Percentiles rank a stretch among this genome's conserved stretches.
Conservation (phyloP, 441 rosid genomes). For the Biscutella laevigata region DNA sequence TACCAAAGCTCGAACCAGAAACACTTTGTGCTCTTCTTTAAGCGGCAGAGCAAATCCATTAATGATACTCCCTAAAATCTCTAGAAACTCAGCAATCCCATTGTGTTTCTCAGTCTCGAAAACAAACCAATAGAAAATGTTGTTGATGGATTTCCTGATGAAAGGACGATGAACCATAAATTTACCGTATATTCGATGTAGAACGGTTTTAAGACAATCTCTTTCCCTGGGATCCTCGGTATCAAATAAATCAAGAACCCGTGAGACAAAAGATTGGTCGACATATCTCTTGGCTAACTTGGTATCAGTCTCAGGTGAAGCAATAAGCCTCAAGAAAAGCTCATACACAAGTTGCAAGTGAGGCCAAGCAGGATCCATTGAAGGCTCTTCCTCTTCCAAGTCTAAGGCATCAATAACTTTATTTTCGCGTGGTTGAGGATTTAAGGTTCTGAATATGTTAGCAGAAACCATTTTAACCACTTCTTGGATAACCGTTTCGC, state of each 20-base stretch:
- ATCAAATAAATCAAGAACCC: slow-evolving; percentile 58
- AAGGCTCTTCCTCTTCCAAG: slow-evolving; percentile 66
- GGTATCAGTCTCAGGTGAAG: slow-evolving; percentile 65
- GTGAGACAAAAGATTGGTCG: slow-evolving; percentile 51
- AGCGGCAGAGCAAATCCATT: slow-evolving; percentile 68
- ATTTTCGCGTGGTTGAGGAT: slow-evolving; percentile 57
- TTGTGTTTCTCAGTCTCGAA: slow-evolving; percentile 63
- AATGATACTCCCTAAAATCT: slow-evolving; percentile 64
- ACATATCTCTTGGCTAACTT: slow-evolving; percentile 54
- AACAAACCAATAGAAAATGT: slow-evolving; percentile 52
- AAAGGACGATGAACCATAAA: slow-evolving; percentile 72
- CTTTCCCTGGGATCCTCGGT: slow-evolving; percentile 76
- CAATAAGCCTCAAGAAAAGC: slow-evolving; percentile 56
- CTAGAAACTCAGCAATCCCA: slow-evolving; percentile 65
- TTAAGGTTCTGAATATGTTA: slow-evolving; percentile 50
- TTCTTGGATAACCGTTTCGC: slow-evolving; percentile 45
- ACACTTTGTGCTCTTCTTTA: slow-evolving; percentile 68
- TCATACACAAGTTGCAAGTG: slow-evolving; percentile 67
- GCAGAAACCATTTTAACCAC: slow-evolving; percentile 47
- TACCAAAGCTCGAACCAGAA: slow-evolving; percentile 52
- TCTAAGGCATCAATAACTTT: slow-evolving; percentile 52
- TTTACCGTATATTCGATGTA: slow-evolving; percentile 65
- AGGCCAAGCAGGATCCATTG: slow-evolving; percentile 77
- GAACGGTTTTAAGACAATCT: slow-evolving; percentile 58
- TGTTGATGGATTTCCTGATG: slow-evolving; percentile 61